These are phyloP conservation scores for Zoysia japonica DNA, from an alignment of 176 grass and related monocot species.

Conservation along the genomic window DNA sequence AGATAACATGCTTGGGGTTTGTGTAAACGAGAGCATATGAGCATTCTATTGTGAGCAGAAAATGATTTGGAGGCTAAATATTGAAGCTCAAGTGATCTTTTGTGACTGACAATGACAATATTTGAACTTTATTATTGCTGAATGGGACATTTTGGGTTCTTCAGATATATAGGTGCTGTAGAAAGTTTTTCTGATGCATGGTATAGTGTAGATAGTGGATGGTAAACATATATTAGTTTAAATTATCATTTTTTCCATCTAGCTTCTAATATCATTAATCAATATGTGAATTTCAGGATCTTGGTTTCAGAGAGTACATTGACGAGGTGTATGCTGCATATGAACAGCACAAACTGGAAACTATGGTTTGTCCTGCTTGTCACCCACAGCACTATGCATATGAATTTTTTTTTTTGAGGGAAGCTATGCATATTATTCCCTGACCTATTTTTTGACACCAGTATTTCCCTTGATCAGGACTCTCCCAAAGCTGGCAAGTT, in stretches of 20 bases:
- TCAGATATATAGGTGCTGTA: neutral
- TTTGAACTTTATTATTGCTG: neutral
- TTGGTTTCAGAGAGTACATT: constrained; percentile 93
- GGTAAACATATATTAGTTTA: neutral
- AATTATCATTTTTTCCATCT: neutral
- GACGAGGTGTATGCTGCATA: too few species aligned
- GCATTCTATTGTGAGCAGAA: neutral
- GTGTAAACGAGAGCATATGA: constrained; percentile 21
- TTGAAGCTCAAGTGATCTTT: neutral
- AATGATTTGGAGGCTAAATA: constrained; percentile 8
- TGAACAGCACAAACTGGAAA: constrained; percentile 46
- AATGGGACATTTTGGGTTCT: neutral
- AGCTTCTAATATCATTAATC: constrained; percentile 19
- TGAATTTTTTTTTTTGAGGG: too few species aligned
- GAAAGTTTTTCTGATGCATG: neutral
- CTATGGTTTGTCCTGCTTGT: constrained; percentile 60
- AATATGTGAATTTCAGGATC: constrained; percentile 55
- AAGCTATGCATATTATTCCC: neutral
- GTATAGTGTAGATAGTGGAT: neutral
- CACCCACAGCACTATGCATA: neutral
- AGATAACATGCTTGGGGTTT: neutral
- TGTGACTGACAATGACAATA: constrained; percentile 3
- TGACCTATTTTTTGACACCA: neutral
- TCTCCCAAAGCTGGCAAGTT: constrained; percentile 93
- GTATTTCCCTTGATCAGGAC: neutral